Evolutionary conservation across 2,329 filamentous ascomycete genomes (phyloP).

Genomic region (Fusarium odoratissimum): DNA sequence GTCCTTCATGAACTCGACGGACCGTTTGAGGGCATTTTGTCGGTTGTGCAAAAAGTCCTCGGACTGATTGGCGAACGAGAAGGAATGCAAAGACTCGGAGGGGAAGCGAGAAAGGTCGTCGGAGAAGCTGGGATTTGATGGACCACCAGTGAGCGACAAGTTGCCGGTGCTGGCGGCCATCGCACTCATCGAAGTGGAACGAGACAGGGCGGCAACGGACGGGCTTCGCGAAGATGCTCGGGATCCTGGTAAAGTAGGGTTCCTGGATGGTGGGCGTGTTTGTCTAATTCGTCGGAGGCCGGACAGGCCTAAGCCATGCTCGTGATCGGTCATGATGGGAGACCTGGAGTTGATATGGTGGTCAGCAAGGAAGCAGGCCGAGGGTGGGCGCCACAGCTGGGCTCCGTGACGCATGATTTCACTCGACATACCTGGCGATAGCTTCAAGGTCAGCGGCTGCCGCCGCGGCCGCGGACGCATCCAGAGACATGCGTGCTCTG

Average conservation of each 20-base stretch:
- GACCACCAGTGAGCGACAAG: conserved; percentile 68
- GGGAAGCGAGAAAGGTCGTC: conserved; percentile 95
- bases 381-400: conserved; percentile 26
- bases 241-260: conserved; percentile 72
- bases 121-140: conserved; percentile 78
- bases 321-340: conserved; percentile 84
- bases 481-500: conserved; percentile 80
- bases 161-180: conserved; percentile 69
- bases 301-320: conserved; percentile 85
- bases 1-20: conserved; percentile 96
- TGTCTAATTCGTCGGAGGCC: conserved; percentile 95
- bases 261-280: conserved; percentile 73
- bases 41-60: conserved; percentile 92
- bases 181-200: conserved; percentile 77
- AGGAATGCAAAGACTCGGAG: conserved; percentile 95
- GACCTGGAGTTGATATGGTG: conserved; percentile 66
- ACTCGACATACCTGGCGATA: conserved; percentile 72
- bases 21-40: conserved; percentile 92
- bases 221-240: conserved; percentile 71
- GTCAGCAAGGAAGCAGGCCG: conserved; percentile 42
- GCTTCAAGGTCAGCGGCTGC: conserved; percentile 72
- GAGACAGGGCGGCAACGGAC: conserved; percentile 67
- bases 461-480: conserved; percentile 74
- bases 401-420: conserved; percentile 36
- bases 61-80: conserved; percentile 96